Evolutionary conservation across 257 asterid species (phyloP).

Genomic region (Leonotis leonurus): DNA sequence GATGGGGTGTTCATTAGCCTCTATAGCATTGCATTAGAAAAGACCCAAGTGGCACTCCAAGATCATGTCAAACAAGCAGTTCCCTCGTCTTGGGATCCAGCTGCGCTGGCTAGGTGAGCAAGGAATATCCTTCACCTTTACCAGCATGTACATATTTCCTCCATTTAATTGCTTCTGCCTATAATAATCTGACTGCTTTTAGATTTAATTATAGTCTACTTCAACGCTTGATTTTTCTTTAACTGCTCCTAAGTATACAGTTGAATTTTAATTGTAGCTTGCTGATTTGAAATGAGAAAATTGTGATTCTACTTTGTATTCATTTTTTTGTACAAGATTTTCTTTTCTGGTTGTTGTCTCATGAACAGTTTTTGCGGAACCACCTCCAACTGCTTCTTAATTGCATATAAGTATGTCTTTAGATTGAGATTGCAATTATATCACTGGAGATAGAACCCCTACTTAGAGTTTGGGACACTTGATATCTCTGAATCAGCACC

Average conservation of each 20-base stretch:
- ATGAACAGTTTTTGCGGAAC: neutral
- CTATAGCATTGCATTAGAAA: slow-evolving; percentile 67
- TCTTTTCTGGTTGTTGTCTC: neutral
- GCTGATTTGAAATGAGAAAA: neutral
- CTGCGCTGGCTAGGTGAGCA: slow-evolving; percentile 65
- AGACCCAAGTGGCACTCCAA: slow-evolving; percentile 50
- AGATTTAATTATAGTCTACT: neutral
- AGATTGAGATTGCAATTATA: neutral
- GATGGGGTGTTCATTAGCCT: slow-evolving; percentile 68
- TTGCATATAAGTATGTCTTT: neutral
- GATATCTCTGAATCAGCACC: neutral
- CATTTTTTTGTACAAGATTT: slow-evolving; percentile 1
- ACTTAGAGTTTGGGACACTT: neutral
- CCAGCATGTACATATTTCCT: neutral
- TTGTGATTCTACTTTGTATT: neutral
- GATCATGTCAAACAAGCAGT: slow-evolving; percentile 71
- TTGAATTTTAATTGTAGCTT: neutral
- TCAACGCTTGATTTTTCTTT: neutral
- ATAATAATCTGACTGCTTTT: neutral
- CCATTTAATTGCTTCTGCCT: neutral
- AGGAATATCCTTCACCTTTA: neutral
- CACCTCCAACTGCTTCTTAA: neutral
- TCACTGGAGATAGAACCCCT: neutral
- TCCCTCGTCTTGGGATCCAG: slow-evolving; percentile 78
- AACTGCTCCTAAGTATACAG: too few species aligned